These are phyloP conservation scores for Cryptomeria japonica DNA, from an alignment of 75 land plant genomes.

Conservation along the genomic window DNA sequence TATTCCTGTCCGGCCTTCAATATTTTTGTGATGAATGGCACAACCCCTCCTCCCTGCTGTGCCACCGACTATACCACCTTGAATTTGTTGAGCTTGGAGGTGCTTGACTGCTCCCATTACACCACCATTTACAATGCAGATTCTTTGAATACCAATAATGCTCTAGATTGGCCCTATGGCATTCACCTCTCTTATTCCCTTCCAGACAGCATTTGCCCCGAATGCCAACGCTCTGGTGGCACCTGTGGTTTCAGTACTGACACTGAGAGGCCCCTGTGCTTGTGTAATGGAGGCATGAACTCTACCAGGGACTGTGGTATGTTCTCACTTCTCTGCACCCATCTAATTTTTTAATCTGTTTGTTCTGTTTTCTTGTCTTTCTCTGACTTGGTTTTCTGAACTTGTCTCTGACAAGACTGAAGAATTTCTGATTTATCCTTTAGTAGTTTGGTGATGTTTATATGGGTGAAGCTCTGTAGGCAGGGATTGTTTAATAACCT, in stretches of 20 bases:
- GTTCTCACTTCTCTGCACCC: too few species aligned
- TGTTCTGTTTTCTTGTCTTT: too few species aligned
- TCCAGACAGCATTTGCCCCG: neutral
- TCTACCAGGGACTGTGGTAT: neutral
- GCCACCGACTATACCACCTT: neutral
- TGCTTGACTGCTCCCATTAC: neutral
- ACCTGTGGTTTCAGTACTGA: neutral
- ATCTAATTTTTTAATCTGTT: too few species aligned
- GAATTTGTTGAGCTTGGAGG: neutral
- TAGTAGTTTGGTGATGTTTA: too few species aligned
- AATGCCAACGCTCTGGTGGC: neutral
- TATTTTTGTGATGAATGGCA: neutral
- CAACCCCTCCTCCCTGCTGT: neutral
- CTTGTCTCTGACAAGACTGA: too few species aligned
- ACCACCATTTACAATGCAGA: neutral
- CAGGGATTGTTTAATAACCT: too few species aligned
- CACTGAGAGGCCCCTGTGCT: neutral
- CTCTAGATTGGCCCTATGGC: slow-evolving; percentile 7
- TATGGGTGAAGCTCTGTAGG: too few species aligned
- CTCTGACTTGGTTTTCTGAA: too few species aligned
- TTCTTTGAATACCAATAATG: neutral
- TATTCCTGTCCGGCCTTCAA: slow-evolving; percentile 8
- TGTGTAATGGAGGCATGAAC: neutral
- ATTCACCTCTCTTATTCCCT: neutral
- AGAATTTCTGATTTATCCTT: too few species aligned